Conservation (phyloP, 1,284 basidiomycete genomes). For the Ustilago trichophora region DNA sequence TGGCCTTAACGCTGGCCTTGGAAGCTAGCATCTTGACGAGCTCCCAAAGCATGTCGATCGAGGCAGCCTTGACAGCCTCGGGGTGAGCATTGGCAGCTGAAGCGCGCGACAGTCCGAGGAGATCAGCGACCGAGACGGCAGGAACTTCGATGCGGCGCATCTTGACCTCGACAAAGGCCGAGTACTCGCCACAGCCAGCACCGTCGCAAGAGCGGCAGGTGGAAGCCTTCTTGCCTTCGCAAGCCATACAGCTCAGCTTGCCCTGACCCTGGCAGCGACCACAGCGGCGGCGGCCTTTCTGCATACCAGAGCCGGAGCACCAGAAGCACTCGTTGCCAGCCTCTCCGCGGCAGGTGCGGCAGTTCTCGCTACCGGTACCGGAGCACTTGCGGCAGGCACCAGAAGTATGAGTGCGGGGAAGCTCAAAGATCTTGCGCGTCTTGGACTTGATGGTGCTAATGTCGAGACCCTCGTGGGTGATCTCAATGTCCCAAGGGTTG, state of each 20-base stretch:
- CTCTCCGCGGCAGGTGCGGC: slow-evolving; percentile 45
- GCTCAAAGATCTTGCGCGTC: slow-evolving; percentile 52
- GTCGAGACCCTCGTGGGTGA: slow-evolving; percentile 45
- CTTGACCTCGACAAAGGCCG: slow-evolving; percentile 51
- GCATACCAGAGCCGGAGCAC: slow-evolving; percentile 48
- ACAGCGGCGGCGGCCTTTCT: slow-evolving; percentile 48
- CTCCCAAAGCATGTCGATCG: slow-evolving; percentile 47
- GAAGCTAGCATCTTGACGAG: slow-evolving; percentile 41
- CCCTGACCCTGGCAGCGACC: slow-evolving; percentile 51
- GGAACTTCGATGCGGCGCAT: slow-evolving; percentile 51
- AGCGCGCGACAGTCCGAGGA: slow-evolving; percentile 18
- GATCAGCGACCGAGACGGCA: slow-evolving; percentile 48
- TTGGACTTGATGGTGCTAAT: slow-evolving; percentile 42
- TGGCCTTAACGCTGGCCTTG: slow-evolving; percentile 37
- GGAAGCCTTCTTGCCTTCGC: slow-evolving; percentile 40
- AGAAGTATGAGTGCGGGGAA: slow-evolving; percentile 26
- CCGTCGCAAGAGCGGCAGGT: slow-evolving; percentile 48
- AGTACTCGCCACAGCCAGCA: slow-evolving; percentile 41
- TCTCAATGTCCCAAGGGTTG: slow-evolving; percentile 47
- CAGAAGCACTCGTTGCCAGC: slow-evolving; percentile 56
- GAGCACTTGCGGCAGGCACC: slow-evolving; percentile 47
- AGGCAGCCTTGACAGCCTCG: slow-evolving; percentile 34
- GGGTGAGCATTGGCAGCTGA: slow-evolving; percentile 19
- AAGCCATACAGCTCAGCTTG: slow-evolving; percentile 39
- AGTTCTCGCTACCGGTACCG: slow-evolving; percentile 35